Evolutionary conservation across 2,329 filamentous ascomycete genomes (phyloP), one percentile per base, ranked within the genome.

Genomic region (Fusarium sp.): DNA sequence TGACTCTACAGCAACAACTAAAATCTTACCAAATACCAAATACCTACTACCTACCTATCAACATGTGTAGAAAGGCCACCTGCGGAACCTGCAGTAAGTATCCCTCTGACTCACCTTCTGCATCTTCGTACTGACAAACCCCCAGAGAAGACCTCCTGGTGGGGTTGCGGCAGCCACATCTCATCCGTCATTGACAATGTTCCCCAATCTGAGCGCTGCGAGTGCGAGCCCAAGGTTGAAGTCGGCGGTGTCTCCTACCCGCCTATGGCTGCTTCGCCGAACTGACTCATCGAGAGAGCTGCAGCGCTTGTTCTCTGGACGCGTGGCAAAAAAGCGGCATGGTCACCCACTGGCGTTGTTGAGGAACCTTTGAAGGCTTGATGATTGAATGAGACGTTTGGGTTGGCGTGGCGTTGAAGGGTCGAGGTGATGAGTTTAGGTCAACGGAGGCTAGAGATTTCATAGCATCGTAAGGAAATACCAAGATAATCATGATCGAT

Each of bases 51-150:
- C 31, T 19, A n/a, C 16, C 31, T 21, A 28, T 42, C 28, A 77
- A 19, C 37, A 92, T 92, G 90, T 92, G 90, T 78, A 89, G 84
- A 79, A 87, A 87, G 78, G 85, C 87, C 25, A 85, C 81, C 63
- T 92, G 90, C 79, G 80, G 81, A 66, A 86, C 82, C 53, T 92
- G 90, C 82, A 82, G 90, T 91, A 84, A 74, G 88, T 82, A 21
- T 18, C 21, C 23, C n/a, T 12, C 23, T 30, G 14, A 26, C 23
- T 12, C 5, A 23, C 18, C 12, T 16, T 11, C 4, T 18, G 12
- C n/a, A 19, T 21, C 3, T 23, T 39, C 51, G 23, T 13, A 41
- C 56, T 65, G 30, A 67, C 12, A 16, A 19, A 12, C 19, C 34
- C 14, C 13, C 31, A 76, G 74, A 73, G 18, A 75, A 74, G 60